These are phyloP conservation scores for Yamadazyma songkhlaensis DNA, from an alignment of 1,139 yeast genomes.

Conservation along the genomic window DNA sequence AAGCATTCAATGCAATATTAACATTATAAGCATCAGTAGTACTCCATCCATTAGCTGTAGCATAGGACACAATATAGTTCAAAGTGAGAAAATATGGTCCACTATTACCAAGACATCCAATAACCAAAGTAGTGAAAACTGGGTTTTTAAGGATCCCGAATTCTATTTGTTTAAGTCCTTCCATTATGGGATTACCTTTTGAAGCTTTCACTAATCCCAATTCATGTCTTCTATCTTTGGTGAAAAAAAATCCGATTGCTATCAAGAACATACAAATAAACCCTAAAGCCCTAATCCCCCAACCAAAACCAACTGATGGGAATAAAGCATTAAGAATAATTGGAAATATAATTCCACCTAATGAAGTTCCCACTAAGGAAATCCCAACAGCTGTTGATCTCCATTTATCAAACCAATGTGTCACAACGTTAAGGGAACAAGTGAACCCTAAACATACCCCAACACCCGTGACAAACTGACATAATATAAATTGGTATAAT, in stretches of 20 bases:
- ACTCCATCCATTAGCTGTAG: constrained; percentile 24
- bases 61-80: constrained; percentile 28
- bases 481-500: constrained; percentile 25
- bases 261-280: constrained; percentile 19
- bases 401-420: constrained; percentile 22
- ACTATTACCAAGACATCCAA: constrained; percentile 20
- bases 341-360: constrained; percentile 30
- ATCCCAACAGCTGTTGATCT: constrained; percentile 25
- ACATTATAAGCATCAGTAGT: constrained; percentile 21
- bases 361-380: constrained; percentile 26
- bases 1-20: constrained; percentile 26
- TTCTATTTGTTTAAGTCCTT: constrained; percentile 19
- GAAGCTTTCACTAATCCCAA: constrained; percentile 9
- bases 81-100: constrained; percentile 20
- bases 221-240: constrained; percentile 21
- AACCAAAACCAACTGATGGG: constrained; percentile 26
- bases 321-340: constrained; percentile 21
- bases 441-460: constrained; percentile 26
- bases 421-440: constrained; percentile 21
- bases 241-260: constrained; percentile 15
- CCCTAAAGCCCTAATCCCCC: constrained; percentile 26
- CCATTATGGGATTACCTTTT: constrained; percentile 5
- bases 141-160: constrained; percentile 18
- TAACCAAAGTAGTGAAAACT: constrained; percentile 19
- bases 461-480: constrained; percentile 22